Evolutionary conservation across 495 filamentous ascomycete genomes (phyloP), one percentile per base, ranked within the genome.

Genomic region (Talaromyces proteolyticus): DNA sequence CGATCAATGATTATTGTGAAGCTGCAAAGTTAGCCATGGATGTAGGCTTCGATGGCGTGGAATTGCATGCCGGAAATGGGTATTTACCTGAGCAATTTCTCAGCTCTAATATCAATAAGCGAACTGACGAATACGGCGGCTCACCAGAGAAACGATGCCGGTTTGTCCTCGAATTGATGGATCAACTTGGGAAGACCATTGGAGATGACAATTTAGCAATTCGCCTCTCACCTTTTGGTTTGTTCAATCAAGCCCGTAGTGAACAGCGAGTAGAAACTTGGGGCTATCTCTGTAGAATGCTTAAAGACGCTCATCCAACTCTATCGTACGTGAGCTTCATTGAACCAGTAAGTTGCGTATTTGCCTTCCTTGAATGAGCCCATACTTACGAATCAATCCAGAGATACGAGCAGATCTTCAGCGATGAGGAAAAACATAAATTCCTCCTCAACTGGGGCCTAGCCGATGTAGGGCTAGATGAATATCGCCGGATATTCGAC

Each of bases 11-110:
- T 52, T 88, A 84, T 44, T 81, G 72, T 10, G 58, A 72, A 23
- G 86, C 84, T 19, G 81, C 86, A 1, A 64, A 70, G 53, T 82
- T 79, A 47, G 84, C 85, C 4, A 68, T 88, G 6, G 68, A 65
- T 7, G 84, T 85, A 4, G 87, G 86, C 16, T 91, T 89, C 49
- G 87, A 89, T 56, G 86, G 84, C 21, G 84, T 91, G 5, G 86
- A 91, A 67, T 69, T 89, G 49, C 86, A 89, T 58, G 80, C 69
- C 22, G 84, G 84, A 3, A 89, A 91, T 52, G 87, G 86, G 4
- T 89, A 88, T 57, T 63, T 91, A 38, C 67, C 88, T 40, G 84
- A 91, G 58, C 87, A 91, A 64, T 91, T 91, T 61, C 68, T 66
- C 1, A 84, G 86, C 57, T 79, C 84, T 54, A 67, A 57, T 11